These are phyloP conservation scores for Annona squamosa DNA, from an alignment of 164 flowering plant genomes.

Conservation along the genomic window DNA sequence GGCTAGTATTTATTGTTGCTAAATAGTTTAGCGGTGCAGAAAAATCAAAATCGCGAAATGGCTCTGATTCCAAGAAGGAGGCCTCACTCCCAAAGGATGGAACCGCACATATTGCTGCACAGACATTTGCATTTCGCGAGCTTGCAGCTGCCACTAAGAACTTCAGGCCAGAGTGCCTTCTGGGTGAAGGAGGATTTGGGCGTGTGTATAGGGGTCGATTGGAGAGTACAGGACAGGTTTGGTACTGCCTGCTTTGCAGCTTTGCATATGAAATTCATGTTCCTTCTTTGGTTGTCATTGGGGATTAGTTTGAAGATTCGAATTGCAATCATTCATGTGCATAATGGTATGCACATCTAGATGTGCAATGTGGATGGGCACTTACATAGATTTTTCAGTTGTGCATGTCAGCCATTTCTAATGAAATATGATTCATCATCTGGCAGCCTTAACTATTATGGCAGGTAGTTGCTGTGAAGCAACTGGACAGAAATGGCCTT, in stretches of 20 bases:
- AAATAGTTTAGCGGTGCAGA: conserved; percentile 29
- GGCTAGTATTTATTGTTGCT: neutral
- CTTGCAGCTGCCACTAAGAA: conserved; percentile 83
- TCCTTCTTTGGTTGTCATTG: too few species aligned
- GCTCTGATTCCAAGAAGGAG: conserved; percentile 60
- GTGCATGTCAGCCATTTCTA: neutral
- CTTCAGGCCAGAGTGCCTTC: conserved; percentile 63
- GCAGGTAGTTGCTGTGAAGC: conserved; percentile 92
- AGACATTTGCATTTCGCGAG: conserved; percentile 75
- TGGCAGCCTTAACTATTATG: conserved; percentile 1
- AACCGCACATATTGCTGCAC: conserved; percentile 70
- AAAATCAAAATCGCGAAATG: conserved; percentile 46
- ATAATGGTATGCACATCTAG: neutral
- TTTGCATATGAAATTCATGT: neutral
- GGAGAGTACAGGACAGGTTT: conserved; percentile 77
- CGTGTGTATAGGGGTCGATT: conserved; percentile 81
- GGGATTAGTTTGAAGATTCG: neutral
- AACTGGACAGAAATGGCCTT: conserved; percentile 83
- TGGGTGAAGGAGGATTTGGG: conserved; percentile 96
- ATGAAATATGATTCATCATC: neutral
- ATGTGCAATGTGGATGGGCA: too few species aligned
- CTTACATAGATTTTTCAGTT: neutral
- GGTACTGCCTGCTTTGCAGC: neutral
- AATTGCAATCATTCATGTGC: neutral
- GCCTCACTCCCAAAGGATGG: conserved; percentile 39